Percentiles rank a stretch among this genome's conserved stretches.
Conservation (phyloP, 2,329 filamentous ascomycete genomes). For the Ascochyta pisi region DNA sequence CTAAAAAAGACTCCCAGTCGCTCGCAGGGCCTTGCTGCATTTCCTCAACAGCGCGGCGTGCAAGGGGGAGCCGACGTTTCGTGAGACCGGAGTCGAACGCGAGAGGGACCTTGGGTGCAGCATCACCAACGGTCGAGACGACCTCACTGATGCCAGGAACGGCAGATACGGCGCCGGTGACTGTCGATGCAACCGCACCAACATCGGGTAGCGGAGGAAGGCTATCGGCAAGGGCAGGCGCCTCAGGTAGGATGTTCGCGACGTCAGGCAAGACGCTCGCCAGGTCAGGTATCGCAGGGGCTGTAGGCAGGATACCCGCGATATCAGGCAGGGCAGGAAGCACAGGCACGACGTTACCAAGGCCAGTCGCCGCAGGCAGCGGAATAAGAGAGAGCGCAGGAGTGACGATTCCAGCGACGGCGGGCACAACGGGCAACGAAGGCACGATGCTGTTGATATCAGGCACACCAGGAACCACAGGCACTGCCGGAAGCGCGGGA, state of each 20-base stretch:
- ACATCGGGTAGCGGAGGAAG: not conserved
- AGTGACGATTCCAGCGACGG: not conserved
- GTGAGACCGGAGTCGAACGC: not conserved
- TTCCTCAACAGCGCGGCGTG: not conserved
- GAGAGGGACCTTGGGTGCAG: not conserved
- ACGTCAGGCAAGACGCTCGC: not conserved
- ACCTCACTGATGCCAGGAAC: not conserved
- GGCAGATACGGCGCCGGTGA: not conserved
- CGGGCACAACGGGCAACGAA: not conserved
- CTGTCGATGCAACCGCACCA: not conserved
- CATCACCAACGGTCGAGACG: not conserved
- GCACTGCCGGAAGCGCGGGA: not conserved
- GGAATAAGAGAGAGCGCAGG: no score
- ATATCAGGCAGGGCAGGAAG: not conserved
- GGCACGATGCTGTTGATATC: not conserved
- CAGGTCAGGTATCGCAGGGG: not conserved
- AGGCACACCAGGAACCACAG: not conserved
- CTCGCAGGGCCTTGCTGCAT: slow-evolving; percentile 9
- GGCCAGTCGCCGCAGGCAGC: no score
- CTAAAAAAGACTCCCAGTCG: slow-evolving; percentile 14
- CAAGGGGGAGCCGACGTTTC: not conserved
- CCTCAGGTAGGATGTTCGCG: not conserved
- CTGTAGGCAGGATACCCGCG: not conserved
- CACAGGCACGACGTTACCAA: not conserved
- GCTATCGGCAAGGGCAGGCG: not conserved